Evolutionary conservation across 805 yeast genomes (phyloP), one percentile per base, ranked within the genome.

Genomic region (Tetrapisispora phaffii): DNA sequence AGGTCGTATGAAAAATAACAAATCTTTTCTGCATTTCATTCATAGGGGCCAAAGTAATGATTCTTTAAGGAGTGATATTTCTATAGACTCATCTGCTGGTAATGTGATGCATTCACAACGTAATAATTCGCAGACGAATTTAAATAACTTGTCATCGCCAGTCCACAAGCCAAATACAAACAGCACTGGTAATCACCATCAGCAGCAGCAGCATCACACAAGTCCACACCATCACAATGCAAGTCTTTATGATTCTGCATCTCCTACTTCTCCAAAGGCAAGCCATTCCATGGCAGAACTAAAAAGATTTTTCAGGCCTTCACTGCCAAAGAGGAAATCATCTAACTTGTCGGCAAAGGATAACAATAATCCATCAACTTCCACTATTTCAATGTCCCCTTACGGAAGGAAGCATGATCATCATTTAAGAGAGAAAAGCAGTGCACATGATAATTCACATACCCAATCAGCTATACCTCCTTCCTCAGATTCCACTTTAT

Each of bases 281-380:
- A 49, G 54, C 32, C 60, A 59, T 47, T 78, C 86, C 21, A 81
- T 82, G 85, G 80, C 75, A 21, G 88, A 82, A 52, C 66, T 82
- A 61, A 82, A 82, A 57, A 71, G 85, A 56, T 80, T 82, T 53
- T 82, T 82, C 61, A 76, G 84, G 57, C 84, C 85, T 12, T 52
- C 54, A 15, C 41, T 55, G 24, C 54, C 57, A 36, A 49, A 51
- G 44, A 57, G 53, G 39, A 43, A 43, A n/a, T 43, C 45, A 3
- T 43, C 45, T 10, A 37, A 33, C 33, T 37, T 43, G 23, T 43
- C 44, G 6, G 15, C 47, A 35, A 47, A 45, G 19, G 48, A 51
- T 33, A 28, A 15, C 13, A 22, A 38, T 26, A 38, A 38, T 12
- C 55, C 48, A 34, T 46, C 50, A 8, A 44, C 48, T 28, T 52